Base-by-base conservation (phyloP, 2,329 filamentous ascomycete genomes). In the Apiospora aurea region DNA sequence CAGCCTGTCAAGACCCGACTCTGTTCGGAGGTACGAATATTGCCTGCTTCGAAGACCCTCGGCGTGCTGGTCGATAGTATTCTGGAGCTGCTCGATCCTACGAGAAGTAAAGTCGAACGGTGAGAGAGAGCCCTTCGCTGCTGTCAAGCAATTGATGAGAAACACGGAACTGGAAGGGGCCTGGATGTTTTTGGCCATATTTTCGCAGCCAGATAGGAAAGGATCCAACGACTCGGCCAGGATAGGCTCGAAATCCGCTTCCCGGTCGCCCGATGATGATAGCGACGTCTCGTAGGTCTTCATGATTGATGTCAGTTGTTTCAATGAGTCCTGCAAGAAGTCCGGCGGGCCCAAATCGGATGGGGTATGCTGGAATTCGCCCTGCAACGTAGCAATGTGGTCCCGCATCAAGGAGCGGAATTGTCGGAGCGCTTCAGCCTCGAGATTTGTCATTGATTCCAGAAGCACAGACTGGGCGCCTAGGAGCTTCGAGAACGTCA, bases 251-350 rank as follows among this genome's bases (percentile, higher is more conserved):
- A 98, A 97, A 49, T 91, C 91, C 51, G 89, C 87, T 74, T 92
- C 91, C 69, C 88, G 86, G 73, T 90, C 86, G 11, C 87, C 82
- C 0, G 85, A 82, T 2, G 88, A 83, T 1, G 91, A 89, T 34
- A 96, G 85, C 0, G 95, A 97, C 1, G 93, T 93, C 75, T 97
- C 94, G 78, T 95, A 96, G 26, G 93, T 96, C 79, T 93, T 93
- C 86, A 97, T 93, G 69, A 98, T 91, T 7, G 90, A 87, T 47
- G 87, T 89, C 11, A 99, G 85, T 75, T 93, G 93, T 75, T 94
- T 91, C 1, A 99, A 85, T 7, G 94, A 92, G 71, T 97, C 93
- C 49, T 91, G 85, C 0, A 98, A 83, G 82, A 98, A 98, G 21
- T 92, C 88, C 0, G 96, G 96, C 0, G 93, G 90, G 0, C 90